Conservation (phyloP, 2,329 filamentous ascomycete genomes). For the Colletotrichum australisinense region DNA sequence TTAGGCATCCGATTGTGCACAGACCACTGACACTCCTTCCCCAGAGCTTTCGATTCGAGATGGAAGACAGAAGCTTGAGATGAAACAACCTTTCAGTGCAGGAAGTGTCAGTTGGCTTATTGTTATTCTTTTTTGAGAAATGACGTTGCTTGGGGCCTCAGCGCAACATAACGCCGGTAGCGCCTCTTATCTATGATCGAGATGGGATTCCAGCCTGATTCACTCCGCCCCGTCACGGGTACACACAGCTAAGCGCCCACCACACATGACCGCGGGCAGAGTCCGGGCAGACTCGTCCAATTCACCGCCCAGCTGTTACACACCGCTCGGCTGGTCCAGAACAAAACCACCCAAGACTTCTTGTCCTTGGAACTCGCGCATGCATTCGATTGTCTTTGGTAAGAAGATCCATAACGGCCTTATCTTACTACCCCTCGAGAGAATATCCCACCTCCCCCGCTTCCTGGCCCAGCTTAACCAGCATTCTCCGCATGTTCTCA, state of each 20-base stretch:
- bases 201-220: background rate
- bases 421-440: constrained; percentile 52
- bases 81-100: constrained; percentile 13
- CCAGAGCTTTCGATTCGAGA: constrained; percentile 3
- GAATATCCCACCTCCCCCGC: constrained; percentile 74
- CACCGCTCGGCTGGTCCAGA: constrained; percentile 20
- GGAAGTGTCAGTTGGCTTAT: background rate
- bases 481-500: constrained; percentile 70
- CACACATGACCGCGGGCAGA: constrained; percentile 13
- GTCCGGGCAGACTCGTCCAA: constrained; percentile 9
- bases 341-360: constrained; percentile 3
- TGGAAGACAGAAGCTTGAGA: background rate
- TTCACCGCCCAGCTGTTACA: constrained; percentile 26
- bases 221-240: constrained; percentile 6
- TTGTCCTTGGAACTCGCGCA: constrained; percentile 18
- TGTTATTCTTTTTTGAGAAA: background rate
- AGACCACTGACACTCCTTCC: constrained; percentile 12
- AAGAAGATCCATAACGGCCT: constrained; percentile 8
- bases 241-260: constrained; percentile 9
- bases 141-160: background rate
- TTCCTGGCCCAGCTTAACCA: constrained; percentile 71
- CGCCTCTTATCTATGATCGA: background rate
- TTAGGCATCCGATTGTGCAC: constrained; percentile 26
- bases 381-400: background rate
- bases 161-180: background rate